Base-by-base conservation (phyloP, 805 yeast species). In the Scheffersomyces lignosus region DNA sequence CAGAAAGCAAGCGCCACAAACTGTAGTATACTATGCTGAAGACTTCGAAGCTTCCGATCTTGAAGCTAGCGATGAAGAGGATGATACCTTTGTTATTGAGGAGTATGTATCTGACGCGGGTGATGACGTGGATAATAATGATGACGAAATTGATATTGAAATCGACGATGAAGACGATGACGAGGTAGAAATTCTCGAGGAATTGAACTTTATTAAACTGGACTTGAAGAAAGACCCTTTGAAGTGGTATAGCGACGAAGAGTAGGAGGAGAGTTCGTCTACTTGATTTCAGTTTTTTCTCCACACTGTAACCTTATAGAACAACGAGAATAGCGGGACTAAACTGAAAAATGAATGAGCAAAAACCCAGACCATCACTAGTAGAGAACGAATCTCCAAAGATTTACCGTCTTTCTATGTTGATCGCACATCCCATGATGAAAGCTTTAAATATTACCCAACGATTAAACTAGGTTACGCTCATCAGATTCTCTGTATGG, bases 51-150 rank as follows among this genome's bases (percentile, higher is more conserved):
- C 24, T 7, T 7, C 7, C 24, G 24, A 20, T 20, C 9, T 7
- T 7, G 37, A 29, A 25, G n/a, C n/a, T n/a, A 38, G 34, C 16
- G 35, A 36, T n/a, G 42, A 34, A 4, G 52, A 41, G n/a, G 54
- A 49, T 25, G 48, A 47, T 23, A 45, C 46, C 4, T 45, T 45
- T 33, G 37, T 45, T 4, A 47, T 49, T 24, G 51, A 43, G 16
- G 37, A 39, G 20, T n/a, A n/a, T n/a, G n/a, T n/a, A n/a, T n/a
- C n/a, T n/a, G n/a, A n/a, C n/a, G n/a, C n/a, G n/a, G 51, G 44
- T 18, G 49, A 45, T 7, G 53, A 45, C 4, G n/a, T n/a, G n/a
- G 41, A 36, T 14, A 47, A 35, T 9, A 34, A 29, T 7, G 45
- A 43, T 27, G 47, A 33, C 29, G 31, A 37, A 7, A 33, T 31